phyloP scores from a whole-genome alignment of 768 basidiomycete genomes.

The Sarcodon sp. region DNA sequence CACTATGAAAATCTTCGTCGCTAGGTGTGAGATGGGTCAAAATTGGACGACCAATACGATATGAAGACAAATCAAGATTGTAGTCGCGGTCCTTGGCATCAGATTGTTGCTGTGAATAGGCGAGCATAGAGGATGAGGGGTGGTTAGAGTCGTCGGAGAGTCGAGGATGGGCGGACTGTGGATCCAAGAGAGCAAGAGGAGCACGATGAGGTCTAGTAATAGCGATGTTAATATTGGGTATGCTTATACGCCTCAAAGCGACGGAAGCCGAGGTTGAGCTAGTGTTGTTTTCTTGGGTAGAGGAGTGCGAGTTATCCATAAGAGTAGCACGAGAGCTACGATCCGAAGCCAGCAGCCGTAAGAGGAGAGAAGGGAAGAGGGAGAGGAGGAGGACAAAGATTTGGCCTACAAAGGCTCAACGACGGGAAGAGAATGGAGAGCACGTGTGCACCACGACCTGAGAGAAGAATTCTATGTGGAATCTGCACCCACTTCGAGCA shows the following conservation, averaged over 20 bases:
- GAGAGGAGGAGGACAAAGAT: too few relatives aligned
- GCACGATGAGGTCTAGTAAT: slow-evolving; percentile 8
- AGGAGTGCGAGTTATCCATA: too few relatives aligned
- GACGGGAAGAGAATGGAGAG: too few relatives aligned
- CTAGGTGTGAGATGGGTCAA: slow-evolving; percentile 6
- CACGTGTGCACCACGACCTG: too few relatives aligned
- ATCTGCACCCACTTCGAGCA: too few relatives aligned
- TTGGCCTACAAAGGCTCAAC: too few relatives aligned
- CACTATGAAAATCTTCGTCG: slow-evolving; percentile 7
- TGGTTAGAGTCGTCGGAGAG: slow-evolving; percentile 14
- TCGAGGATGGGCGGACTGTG: slow-evolving; percentile 10
- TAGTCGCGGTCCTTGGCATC: slow-evolving; percentile 9
- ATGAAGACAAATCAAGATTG: slow-evolving; percentile 9
- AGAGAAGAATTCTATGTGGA: too few relatives aligned
- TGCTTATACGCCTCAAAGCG: slow-evolving; percentile 7
- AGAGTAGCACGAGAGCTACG: too few relatives aligned
- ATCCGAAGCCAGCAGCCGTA: too few relatives aligned
- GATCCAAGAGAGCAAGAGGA: slow-evolving; percentile 15
- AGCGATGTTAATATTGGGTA: slow-evolving; percentile 5
- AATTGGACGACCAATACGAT: slow-evolving; percentile 12
- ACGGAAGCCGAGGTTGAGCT: background rate
- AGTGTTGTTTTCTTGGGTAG: too few relatives aligned
- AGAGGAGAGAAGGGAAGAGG: too few relatives aligned
- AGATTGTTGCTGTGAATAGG: slow-evolving; percentile 10
- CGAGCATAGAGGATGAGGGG: slow-evolving; percentile 8